phyloP scores from a whole-genome alignment of 2,329 filamentous ascomycete species.

The Ambrosiella cleistominuta region DNA sequence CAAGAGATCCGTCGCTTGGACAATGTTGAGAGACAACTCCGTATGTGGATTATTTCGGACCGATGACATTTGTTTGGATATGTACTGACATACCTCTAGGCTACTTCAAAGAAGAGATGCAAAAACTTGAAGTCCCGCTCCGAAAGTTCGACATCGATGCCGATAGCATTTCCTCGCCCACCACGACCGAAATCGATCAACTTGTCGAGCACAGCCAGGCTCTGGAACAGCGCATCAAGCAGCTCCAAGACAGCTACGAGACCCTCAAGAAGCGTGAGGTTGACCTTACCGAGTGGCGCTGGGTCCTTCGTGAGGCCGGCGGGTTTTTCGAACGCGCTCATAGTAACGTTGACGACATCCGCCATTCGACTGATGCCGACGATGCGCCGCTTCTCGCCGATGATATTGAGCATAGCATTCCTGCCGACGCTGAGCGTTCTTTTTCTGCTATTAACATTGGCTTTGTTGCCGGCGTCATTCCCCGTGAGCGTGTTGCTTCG shows the following conservation, averaged over 20 bases:
- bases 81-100: slow-evolving; percentile 29
- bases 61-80: neutral
- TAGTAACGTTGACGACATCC: slow-evolving; percentile 91
- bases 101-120: slow-evolving; percentile 92
- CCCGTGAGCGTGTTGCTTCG: slow-evolving; percentile 76
- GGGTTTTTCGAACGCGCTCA: slow-evolving; percentile 95
- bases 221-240: slow-evolving; percentile 77
- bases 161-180: slow-evolving; percentile 69
- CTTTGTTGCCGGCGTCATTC: slow-evolving; percentile 91
- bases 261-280: slow-evolving; percentile 95
- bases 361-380: slow-evolving; percentile 74
- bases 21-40: slow-evolving; percentile 93
- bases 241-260: slow-evolving; percentile 95
- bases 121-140: slow-evolving; percentile 73
- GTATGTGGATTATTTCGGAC: slow-evolving; percentile 40
- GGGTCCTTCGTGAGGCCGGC: slow-evolving; percentile 89
- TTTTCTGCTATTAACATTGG: slow-evolving; percentile 98
- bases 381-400: slow-evolving; percentile 88
- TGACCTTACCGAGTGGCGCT: slow-evolving; percentile 94
- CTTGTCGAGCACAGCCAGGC: slow-evolving; percentile 81
- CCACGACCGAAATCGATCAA: slow-evolving; percentile 90
- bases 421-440: slow-evolving; percentile 57
- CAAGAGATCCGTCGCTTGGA: slow-evolving; percentile 94
- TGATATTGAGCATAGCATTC: slow-evolving; percentile 53
- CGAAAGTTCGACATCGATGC: slow-evolving; percentile 82